phyloP scores from a whole-genome alignment of 192 early-diverging fungal genomes.

The Lobosporangium transversale region DNA sequence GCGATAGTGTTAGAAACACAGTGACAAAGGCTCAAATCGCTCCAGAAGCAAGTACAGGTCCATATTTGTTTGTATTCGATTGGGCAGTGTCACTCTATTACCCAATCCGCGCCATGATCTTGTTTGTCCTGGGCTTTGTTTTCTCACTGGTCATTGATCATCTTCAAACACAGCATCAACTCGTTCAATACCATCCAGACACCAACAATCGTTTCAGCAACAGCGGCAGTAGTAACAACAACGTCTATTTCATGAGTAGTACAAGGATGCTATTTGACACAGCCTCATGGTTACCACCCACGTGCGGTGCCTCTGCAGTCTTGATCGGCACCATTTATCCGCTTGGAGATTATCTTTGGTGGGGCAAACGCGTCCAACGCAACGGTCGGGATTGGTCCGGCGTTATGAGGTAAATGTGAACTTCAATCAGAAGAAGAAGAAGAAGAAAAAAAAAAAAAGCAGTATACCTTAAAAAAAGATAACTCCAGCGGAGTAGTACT shows the following conservation, averaged over 20 bases:
- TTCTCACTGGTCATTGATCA: slow-evolving; percentile 72
- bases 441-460: not conserved
- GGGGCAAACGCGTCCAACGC: slow-evolving; percentile 48
- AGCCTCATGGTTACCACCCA: slow-evolving; percentile 70
- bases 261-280: slow-evolving; percentile 53
- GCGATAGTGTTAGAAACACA: not conserved
- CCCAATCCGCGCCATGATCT: slow-evolving; percentile 62
- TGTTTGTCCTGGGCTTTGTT: slow-evolving; percentile 70
- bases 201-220: slow-evolving; percentile 9
- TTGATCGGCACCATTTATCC: slow-evolving; percentile 72
- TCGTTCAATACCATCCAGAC: slow-evolving; percentile 58
- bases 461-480: too few relatives aligned
- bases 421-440: not conserved
- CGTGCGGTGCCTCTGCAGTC: slow-evolving; percentile 66
- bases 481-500: too few relatives aligned
- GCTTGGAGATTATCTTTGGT: slow-evolving; percentile 60
- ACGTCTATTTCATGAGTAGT: not conserved
- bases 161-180: slow-evolving; percentile 68
- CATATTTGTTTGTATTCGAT: slow-evolving; percentile 43
- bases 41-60: slow-evolving; percentile 14
- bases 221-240: not conserved
- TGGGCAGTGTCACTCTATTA: slow-evolving; percentile 53
- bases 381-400: slow-evolving; percentile 62
- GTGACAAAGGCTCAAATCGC: not conserved
- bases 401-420: slow-evolving; percentile 58